A percentile compares a stretch with the other conserved stretches of the same genome.
Conservation (phyloP, 148 eudicot species). For the Cornus controversa region DNA sequence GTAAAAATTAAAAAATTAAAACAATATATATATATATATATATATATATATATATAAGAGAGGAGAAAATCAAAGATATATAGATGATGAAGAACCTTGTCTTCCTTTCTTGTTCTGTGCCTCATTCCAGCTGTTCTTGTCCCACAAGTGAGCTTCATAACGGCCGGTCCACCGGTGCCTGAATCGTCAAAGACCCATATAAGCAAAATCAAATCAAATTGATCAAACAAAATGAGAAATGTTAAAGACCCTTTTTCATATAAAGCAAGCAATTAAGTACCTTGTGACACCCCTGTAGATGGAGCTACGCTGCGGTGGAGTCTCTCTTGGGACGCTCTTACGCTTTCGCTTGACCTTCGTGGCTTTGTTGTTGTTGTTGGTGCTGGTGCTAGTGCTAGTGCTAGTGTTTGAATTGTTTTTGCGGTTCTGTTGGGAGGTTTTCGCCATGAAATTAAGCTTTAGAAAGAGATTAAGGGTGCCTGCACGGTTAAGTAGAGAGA, state of each 20-base stretch:
- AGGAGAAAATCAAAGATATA: neutral
- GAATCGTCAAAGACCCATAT: neutral
- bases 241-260: neutral
- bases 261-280: slow-evolving; percentile 15
- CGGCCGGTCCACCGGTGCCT: slow-evolving; percentile 97
- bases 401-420: neutral
- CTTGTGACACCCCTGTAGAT: slow-evolving; percentile 80
- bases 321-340: slow-evolving; percentile 46
- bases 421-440: slow-evolving; percentile 26
- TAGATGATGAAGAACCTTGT: slow-evolving; percentile 52
- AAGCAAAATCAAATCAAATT: neutral
- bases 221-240: too few species aligned
- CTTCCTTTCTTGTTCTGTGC: slow-evolving; percentile 83
- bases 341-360: slow-evolving; percentile 42
- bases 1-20: neutral
- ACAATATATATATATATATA: neutral
- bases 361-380: neutral
- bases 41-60: neutral
- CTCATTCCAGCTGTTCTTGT: slow-evolving; percentile 80
- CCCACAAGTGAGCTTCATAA: slow-evolving; percentile 97
- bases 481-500: neutral
- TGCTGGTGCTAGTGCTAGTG: neutral
- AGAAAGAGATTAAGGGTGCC: neutral
- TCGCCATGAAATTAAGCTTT: slow-evolving; percentile 29
- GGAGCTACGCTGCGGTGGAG: slow-evolving; percentile 78